phyloP scores from a whole-genome alignment of 1,284 basidiomycete genomes.

The Puccinia novopanici region DNA sequence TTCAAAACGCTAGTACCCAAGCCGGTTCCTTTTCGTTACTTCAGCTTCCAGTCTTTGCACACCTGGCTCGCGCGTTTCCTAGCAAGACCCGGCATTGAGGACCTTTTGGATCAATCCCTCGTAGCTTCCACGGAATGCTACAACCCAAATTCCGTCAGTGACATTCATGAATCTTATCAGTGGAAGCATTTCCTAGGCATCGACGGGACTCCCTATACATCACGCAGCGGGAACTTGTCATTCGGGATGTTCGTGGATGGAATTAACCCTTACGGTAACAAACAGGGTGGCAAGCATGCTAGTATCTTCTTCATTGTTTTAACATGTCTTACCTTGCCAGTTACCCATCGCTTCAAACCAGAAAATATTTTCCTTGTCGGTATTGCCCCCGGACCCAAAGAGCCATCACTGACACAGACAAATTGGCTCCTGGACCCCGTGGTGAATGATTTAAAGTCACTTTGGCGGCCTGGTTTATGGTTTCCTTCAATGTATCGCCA shows the following conservation, averaged over 20 bases:
- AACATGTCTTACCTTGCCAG: constrained; percentile 26
- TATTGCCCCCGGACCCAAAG: constrained; percentile 34
- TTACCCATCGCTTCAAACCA: neutral
- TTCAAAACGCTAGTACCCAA: neutral
- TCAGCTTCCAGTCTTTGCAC: neutral
- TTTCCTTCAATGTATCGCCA: neutral
- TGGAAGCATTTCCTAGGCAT: constrained; percentile 15
- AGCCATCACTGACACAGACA: constrained; percentile 26
- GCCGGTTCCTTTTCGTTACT: neutral
- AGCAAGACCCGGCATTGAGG: constrained; percentile 13
- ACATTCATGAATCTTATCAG: neutral
- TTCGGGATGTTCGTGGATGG: constrained; percentile 43
- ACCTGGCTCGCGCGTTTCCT: neutral
- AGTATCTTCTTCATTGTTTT: constrained; percentile 33
- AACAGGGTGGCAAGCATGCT: constrained; percentile 11
- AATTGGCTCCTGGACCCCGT: constrained; percentile 20
- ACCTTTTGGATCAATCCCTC: constrained; percentile 12
- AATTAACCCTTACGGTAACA: constrained; percentile 37
- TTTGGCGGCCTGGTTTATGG: constrained; percentile 57
- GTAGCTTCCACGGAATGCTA: neutral
- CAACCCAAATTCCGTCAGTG: neutral
- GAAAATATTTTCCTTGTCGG: constrained; percentile 26
- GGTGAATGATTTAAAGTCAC: constrained; percentile 18
- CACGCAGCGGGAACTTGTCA: constrained; percentile 3
- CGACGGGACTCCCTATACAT: neutral